Conservation (phyloP, 768 basidiomycete genomes). For the Hygrophoropsis aurantiaca region DNA sequence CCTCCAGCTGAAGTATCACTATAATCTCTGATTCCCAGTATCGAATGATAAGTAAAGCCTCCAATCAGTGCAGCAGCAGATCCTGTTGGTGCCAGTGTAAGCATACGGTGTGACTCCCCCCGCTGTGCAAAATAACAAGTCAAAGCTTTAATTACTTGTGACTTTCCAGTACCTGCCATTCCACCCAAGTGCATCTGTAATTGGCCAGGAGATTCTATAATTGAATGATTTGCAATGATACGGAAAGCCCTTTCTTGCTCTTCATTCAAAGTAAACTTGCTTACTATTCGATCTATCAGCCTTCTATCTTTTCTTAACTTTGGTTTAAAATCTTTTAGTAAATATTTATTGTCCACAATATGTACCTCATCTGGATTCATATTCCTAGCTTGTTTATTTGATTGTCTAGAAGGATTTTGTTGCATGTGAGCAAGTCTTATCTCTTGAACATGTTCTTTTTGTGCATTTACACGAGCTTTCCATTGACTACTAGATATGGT, state of each 20-base stretch:
- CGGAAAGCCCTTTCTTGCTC: conserved; percentile 33
- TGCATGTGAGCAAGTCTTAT: no score
- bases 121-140: conserved; percentile 16
- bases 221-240: conserved; percentile 26
- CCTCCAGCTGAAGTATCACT: not conserved
- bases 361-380: no score
- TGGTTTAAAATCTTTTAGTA: no score
- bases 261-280: conserved; percentile 18
- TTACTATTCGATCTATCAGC: no score
- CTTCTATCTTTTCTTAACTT: no score
- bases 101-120: conserved; percentile 17
- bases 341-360: no score
- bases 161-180: conserved; percentile 34
- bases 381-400: no score
- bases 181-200: conserved; percentile 35
- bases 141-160: conserved; percentile 26
- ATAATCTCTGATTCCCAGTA: conserved; percentile 24
- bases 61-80: conserved; percentile 29
- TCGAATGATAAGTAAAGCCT: conserved; percentile 38
- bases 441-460: no score
- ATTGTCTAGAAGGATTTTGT: no score
- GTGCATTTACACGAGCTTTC: no score
- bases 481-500: no score
- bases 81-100: conserved; percentile 34
- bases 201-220: conserved; percentile 10